Percentiles rank a stretch among this genome's conserved stretches.
phyloP scores from a whole-genome alignment of 2,329 filamentous ascomycete genomes.

The Sordariomycetes sp. region DNA sequence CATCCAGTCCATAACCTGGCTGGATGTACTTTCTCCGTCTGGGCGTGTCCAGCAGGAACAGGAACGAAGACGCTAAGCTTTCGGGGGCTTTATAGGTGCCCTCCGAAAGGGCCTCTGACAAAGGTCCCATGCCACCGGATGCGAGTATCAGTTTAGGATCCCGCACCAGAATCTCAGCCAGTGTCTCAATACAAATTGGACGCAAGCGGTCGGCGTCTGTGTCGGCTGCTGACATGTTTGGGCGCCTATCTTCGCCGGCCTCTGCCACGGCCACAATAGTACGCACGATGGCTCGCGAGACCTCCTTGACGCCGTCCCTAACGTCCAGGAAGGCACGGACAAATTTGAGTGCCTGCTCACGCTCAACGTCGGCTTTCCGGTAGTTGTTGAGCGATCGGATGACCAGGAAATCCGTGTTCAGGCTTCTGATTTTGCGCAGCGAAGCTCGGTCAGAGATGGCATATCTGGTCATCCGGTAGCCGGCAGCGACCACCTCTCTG shows the following conservation, averaged over 20 bases:
- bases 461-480: slow-evolving; percentile 87
- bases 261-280: slow-evolving; percentile 89
- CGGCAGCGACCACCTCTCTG: slow-evolving; percentile 89
- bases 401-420: slow-evolving; percentile 90
- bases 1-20: slow-evolving; percentile 81
- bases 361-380: slow-evolving; percentile 90
- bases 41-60: slow-evolving; percentile 83
- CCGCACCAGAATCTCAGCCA: slow-evolving; percentile 83
- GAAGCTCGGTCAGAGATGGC: slow-evolving; percentile 89
- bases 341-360: slow-evolving; percentile 95
- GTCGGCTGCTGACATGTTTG: slow-evolving; percentile 57
- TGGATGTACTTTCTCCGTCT: slow-evolving; percentile 72
- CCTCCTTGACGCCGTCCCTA: slow-evolving; percentile 80
- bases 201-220: slow-evolving; percentile 76
- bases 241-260: slow-evolving; percentile 76
- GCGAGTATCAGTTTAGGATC: slow-evolving; percentile 74
- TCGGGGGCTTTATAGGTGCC: slow-evolving; percentile 90
- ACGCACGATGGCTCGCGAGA: slow-evolving; percentile 78
- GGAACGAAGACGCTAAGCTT: slow-evolving; percentile 75
- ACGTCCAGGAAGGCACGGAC: slow-evolving; percentile 91
- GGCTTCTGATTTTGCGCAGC: slow-evolving; percentile 72
- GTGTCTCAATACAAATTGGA: slow-evolving; percentile 84
- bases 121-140: slow-evolving; percentile 72
- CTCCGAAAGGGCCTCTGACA: slow-evolving; percentile 89
- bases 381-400: slow-evolving; percentile 87